phyloP scores from a whole-genome alignment of 2,329 filamentous ascomycete species.

The Exserohilum rostratum region DNA sequence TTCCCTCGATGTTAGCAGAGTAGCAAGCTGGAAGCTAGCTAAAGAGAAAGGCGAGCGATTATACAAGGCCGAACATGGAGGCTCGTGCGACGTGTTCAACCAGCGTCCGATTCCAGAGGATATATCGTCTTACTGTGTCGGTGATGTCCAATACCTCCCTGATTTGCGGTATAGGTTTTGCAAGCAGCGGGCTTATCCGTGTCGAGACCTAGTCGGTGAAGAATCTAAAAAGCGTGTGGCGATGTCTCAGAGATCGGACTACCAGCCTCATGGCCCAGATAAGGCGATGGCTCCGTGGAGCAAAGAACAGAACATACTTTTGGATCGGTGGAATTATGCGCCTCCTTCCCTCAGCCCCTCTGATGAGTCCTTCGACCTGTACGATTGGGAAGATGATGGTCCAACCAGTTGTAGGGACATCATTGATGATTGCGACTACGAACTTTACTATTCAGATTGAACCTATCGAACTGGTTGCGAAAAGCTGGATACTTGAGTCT shows the following conservation, averaged over 20 bases:
- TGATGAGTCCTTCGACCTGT: neutral
- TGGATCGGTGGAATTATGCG: conserved; percentile 32
- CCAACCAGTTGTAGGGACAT: neutral
- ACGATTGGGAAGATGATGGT: neutral
- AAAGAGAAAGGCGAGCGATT: conserved; percentile 30
- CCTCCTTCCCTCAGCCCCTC: neutral
- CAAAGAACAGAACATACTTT: conserved; percentile 24
- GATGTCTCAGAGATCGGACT: conserved; percentile 19
- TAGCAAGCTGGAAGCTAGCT: conserved; percentile 1
- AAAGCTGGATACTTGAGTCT: neutral
- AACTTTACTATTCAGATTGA: neutral
- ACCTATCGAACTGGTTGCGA: neutral
- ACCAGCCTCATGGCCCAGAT: conserved; percentile 28
- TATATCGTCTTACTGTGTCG: conserved; percentile 34
- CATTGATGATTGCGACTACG: neutral
- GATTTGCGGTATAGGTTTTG: conserved; percentile 8
- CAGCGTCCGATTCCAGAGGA: conserved; percentile 32
- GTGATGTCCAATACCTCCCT: conserved; percentile 30
- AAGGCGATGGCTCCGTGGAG: conserved; percentile 27
- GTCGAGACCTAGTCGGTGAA: neutral
- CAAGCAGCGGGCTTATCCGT: neutral
- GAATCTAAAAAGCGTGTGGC: conserved; percentile 16
- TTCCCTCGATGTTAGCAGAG: neutral
- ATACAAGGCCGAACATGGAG: conserved; percentile 32
- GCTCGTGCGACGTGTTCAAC: conserved; percentile 38